phyloP scores from a whole-genome alignment of 345 rosid species.

The Brassica juncea region DNA sequence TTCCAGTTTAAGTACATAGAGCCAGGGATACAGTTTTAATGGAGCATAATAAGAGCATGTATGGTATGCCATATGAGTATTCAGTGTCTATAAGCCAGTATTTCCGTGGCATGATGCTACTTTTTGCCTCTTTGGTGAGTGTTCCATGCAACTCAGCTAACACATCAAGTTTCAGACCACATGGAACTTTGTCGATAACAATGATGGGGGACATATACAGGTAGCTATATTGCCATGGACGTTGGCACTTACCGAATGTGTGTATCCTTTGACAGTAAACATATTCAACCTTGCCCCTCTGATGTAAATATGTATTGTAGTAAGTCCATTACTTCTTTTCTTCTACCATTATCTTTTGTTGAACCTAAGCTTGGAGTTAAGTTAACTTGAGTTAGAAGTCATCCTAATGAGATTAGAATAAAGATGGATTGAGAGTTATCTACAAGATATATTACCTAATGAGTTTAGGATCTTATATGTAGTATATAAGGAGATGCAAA shows the following conservation, averaged over 20 bases:
- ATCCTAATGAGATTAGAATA: no score
- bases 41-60: slow-evolving; percentile 64
- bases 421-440: no score
- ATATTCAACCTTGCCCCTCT: slow-evolving; percentile 64
- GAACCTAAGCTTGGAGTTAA: no score
- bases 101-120: background rate
- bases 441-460: no score
- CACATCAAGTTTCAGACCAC: slow-evolving; percentile 59
- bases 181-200: slow-evolving; percentile 64
- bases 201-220: slow-evolving; percentile 66
- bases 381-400: no score
- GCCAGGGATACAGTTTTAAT: slow-evolving; percentile 70
- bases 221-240: slow-evolving; percentile 57
- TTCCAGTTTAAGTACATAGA: slow-evolving; percentile 58
- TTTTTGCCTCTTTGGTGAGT: background rate
- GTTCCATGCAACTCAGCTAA: slow-evolving; percentile 44
- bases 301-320: slow-evolving; percentile 60
- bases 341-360: background rate
- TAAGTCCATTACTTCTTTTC: slow-evolving; percentile 40
- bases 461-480: no score
- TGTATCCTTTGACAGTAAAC: slow-evolving; percentile 48
- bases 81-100: slow-evolving; percentile 64
- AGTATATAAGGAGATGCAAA: no score
- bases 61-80: slow-evolving; percentile 72
- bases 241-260: slow-evolving; percentile 78